phyloP scores from a whole-genome alignment of 148 eudicot genomes.

The Arbutus unedo region DNA sequence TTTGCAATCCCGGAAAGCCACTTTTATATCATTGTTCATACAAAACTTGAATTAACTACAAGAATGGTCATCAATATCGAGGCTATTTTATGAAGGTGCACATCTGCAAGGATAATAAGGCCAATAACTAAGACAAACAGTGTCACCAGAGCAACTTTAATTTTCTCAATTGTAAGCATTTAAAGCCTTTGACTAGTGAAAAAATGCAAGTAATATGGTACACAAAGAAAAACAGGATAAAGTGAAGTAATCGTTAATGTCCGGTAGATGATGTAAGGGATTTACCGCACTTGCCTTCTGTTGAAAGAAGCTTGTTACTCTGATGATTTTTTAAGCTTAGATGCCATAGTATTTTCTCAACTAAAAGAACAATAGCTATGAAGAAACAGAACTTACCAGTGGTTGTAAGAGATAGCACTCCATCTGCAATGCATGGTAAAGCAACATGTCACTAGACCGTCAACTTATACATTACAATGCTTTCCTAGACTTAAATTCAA shows the following conservation, averaged over 20 bases:
- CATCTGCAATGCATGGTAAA: conserved; percentile 59
- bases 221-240: neutral
- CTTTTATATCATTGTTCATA: neutral
- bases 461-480: neutral
- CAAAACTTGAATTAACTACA: neutral
- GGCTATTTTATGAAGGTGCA: neutral
- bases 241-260: neutral
- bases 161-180: neutral
- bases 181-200: neutral
- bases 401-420: conserved; percentile 63
- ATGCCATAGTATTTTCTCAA: neutral
- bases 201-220: neutral
- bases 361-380: neutral
- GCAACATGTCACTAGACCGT: conserved; percentile 15
- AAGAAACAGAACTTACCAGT: conserved; percentile 56
- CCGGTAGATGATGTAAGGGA: neutral
- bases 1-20: neutral
- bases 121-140: neutral
- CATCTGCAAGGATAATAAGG: neutral
- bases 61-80: neutral
- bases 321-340: neutral
- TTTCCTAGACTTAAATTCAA: neutral
- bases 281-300: neutral
- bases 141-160: neutral
- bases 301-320: neutral